A percentile compares a stretch with the other conserved stretches of the same genome.
These are phyloP conservation scores for Papiliotrema terrestris DNA, from an alignment of 1,284 basidiomycete species.

Conservation along the genomic window DNA sequence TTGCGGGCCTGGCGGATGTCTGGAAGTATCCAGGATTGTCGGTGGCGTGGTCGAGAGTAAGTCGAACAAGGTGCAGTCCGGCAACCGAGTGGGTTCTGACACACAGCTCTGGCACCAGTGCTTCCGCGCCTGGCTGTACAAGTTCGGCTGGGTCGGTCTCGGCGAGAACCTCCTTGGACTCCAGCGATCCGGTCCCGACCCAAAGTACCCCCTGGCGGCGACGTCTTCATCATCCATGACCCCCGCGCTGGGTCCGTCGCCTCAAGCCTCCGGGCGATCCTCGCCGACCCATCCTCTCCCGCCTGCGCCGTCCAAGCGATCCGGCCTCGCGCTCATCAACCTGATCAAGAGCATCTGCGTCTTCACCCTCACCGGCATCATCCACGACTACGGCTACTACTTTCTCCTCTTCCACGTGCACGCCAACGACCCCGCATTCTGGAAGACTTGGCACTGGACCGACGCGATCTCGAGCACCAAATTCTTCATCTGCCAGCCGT, in stretches of 20 bases:
- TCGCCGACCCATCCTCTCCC: constrained; percentile 29
- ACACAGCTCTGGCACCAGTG: constrained; percentile 41
- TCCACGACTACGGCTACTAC: constrained; percentile 35
- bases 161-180: constrained; percentile 40
- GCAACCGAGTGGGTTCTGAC: neutral
- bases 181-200: constrained; percentile 28
- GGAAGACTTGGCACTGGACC: neutral
- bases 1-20: constrained; percentile 20
- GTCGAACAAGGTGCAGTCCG: neutral
- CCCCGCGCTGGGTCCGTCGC: constrained; percentile 3
- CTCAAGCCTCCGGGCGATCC: constrained; percentile 13
- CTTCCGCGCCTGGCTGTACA: constrained; percentile 32
- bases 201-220: constrained; percentile 2
- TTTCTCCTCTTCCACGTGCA: constrained; percentile 6
- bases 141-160: constrained; percentile 37
- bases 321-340: constrained; percentile 19
- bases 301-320: constrained; percentile 3
- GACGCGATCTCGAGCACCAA: constrained; percentile 26
- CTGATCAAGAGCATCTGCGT: constrained; percentile 39
- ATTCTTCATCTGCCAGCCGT: constrained; percentile 41
- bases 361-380: constrained; percentile 35
- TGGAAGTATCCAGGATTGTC: constrained; percentile 19
- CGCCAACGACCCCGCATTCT: neutral
- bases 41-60: constrained; percentile 21
- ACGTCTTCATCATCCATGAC: neutral